Evolutionary conservation across 768 basidiomycete species (phyloP).

Genomic region (Boletus reticuloceps): DNA sequence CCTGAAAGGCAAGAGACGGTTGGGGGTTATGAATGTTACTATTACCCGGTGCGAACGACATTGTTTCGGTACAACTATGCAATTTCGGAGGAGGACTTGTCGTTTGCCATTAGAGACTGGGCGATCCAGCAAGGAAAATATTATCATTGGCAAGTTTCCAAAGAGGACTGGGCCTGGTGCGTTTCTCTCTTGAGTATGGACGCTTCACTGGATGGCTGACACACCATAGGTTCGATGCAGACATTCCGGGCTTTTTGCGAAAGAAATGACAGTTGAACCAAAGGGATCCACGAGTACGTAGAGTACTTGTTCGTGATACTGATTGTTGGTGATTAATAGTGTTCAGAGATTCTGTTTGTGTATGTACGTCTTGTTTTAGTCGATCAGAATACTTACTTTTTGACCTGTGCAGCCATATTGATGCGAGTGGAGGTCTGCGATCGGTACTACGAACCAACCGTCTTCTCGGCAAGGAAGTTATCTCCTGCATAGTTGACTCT

Average conservation of each 20-base stretch:
- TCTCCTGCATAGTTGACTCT: too few relatives aligned
- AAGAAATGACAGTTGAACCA: too few relatives aligned
- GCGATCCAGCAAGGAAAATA: constrained; percentile 1
- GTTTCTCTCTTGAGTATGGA: not conserved
- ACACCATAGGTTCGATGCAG: constrained; percentile 18
- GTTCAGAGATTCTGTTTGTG: too few relatives aligned
- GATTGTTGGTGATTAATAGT: too few relatives aligned
- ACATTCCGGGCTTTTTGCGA: constrained; percentile 12
- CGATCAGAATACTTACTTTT: too few relatives aligned
- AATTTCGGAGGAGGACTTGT: constrained; percentile 11
- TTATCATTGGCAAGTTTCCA: not conserved
- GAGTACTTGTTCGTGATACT: too few relatives aligned
- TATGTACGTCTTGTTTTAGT: too few relatives aligned
- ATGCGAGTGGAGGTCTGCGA: too few relatives aligned
- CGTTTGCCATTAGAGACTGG: constrained; percentile 2
- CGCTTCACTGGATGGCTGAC: not conserved
- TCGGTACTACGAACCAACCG: too few relatives aligned
- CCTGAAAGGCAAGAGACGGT: accelerated
- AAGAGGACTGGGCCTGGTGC: constrained; percentile 21
- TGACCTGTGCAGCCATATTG: too few relatives aligned
- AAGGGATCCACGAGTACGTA: too few relatives aligned
- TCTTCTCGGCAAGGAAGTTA: too few relatives aligned
- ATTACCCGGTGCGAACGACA: constrained; percentile 11
- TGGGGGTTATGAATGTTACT: not conserved
- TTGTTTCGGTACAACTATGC: constrained; percentile 27